Percentiles rank a stretch among this genome's conserved stretches.
Evolutionary conservation across 2,329 filamentous ascomycete species (phyloP).

Genomic region (Trichoderma simmonsii): DNA sequence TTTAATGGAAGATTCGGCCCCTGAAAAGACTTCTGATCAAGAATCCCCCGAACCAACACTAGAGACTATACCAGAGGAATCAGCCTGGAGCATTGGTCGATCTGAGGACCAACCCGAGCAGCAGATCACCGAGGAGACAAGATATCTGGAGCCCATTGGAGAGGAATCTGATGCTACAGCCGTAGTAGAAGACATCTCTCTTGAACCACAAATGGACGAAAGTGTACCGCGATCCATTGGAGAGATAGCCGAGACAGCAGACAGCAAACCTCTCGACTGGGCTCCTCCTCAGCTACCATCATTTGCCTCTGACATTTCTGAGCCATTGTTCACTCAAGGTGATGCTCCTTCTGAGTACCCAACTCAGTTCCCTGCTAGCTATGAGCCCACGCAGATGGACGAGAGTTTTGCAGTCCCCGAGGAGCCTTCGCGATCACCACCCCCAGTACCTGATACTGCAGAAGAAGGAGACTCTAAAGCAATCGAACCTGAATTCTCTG

Average conservation of each 20-base stretch:
- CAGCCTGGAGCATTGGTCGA: not conserved
- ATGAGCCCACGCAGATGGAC: conserved; percentile 27
- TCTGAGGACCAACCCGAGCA: not conserved
- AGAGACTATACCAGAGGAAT: not conserved
- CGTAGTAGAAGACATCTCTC: not conserved
- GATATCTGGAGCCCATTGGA: not conserved
- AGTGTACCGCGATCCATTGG: not conserved
- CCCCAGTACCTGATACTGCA: not conserved
- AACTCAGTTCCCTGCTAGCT: conserved; percentile 25
- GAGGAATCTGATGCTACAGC: not conserved
- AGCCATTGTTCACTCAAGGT: conserved; percentile 34
- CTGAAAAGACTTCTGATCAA: not conserved
- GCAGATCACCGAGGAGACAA: not conserved
- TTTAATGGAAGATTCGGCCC: not conserved
- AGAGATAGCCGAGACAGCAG: not conserved
- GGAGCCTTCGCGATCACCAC: not conserved
- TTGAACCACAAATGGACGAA: not conserved
- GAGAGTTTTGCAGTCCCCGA: conserved; percentile 13
- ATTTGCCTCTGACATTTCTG: conserved; percentile 28
- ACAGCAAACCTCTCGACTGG: not conserved
- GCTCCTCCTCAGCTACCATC: not conserved
- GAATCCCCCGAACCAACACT: not conserved
- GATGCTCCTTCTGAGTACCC: conserved; percentile 25
- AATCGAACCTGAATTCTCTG: conserved; percentile 23
- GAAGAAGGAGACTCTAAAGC: not conserved